Evolutionary conservation across 1,284 basidiomycete species (phyloP).

Genomic region (Golubevia sp.): DNA sequence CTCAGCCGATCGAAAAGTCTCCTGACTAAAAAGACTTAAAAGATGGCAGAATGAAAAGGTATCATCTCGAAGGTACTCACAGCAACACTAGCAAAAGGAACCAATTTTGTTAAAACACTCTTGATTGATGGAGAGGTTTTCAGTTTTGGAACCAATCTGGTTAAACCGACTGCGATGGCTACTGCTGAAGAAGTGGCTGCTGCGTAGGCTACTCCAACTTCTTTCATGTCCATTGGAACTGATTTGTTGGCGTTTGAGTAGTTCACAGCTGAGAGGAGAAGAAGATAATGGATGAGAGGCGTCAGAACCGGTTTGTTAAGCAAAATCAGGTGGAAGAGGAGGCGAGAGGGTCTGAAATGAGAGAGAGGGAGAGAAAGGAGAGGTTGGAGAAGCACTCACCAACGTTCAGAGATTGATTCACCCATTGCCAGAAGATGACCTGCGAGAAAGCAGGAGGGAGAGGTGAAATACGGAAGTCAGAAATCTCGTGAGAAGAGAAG

Average conservation of each 20-base stretch:
- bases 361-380: not conserved
- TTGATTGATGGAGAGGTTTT: conserved; percentile 23
- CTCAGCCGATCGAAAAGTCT: no score
- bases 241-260: conserved; percentile 65
- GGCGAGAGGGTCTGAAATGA: not conserved
- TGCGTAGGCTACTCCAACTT: conserved; percentile 65
- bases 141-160: conserved; percentile 63
- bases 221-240: conserved; percentile 64
- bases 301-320: no score
- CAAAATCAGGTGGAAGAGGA: not conserved
- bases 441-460: conserved; percentile 23
- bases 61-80: no score
- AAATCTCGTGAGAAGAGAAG: not conserved
- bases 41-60: no score
- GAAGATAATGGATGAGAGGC: no score
- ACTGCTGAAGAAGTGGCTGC: conserved; percentile 66
- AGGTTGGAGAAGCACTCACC: conserved; percentile 21
- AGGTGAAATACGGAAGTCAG: conserved; percentile 18
- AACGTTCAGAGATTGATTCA: conserved; percentile 65
- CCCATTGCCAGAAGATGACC: conserved; percentile 67
- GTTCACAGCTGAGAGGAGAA: conserved; percentile 30
- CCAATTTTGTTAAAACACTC: conserved; percentile 57
- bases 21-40: no score
- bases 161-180: conserved; percentile 65
- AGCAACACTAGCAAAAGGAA: conserved; percentile 67